Conservation (phyloP, 2,329 filamentous ascomycete genomes). For the Bipolaris oryzae region DNA sequence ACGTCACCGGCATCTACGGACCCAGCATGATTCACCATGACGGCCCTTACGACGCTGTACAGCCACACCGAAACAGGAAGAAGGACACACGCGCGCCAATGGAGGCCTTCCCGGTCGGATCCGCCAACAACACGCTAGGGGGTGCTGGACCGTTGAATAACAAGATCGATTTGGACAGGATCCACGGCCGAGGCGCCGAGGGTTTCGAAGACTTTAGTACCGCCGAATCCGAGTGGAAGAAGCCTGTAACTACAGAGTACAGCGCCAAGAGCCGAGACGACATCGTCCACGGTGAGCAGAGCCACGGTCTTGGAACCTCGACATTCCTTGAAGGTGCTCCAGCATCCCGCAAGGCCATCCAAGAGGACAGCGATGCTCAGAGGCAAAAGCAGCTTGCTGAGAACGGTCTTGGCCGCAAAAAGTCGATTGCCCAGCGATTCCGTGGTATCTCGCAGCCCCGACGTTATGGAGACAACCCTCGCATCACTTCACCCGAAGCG, state of each 20-base stretch:
- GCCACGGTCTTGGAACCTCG: slow-evolving; percentile 84
- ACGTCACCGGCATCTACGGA: slow-evolving; percentile 95
- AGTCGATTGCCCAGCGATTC: slow-evolving; percentile 91
- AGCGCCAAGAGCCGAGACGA: slow-evolving; percentile 58
- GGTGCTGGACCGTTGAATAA: slow-evolving; percentile 84
- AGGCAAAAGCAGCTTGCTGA: slow-evolving; percentile 44
- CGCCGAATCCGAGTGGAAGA: slow-evolving; percentile 46
- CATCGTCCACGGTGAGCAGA: slow-evolving; percentile 82
- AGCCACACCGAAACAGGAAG: slow-evolving; percentile 89
- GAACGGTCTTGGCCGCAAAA: slow-evolving; percentile 77
- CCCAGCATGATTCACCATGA: slow-evolving; percentile 96
- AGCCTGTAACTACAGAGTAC: slow-evolving; percentile 40
- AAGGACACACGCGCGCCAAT: slow-evolving; percentile 85
- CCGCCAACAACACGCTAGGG: slow-evolving; percentile 88
- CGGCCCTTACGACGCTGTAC: slow-evolving; percentile 94
- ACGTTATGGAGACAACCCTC: slow-evolving; percentile 55
- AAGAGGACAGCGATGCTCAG: slow-evolving; percentile 70
- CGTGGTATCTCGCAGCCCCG: slow-evolving; percentile 79
- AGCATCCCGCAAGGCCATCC: slow-evolving; percentile 78
- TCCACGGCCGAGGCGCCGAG: slow-evolving; percentile 85
- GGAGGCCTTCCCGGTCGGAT: slow-evolving; percentile 93
- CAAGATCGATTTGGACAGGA: slow-evolving; percentile 82
- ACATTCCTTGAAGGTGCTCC: slow-evolving; percentile 96
- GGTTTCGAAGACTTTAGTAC: slow-evolving; percentile 79
- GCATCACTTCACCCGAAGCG: slow-evolving; percentile 58